Evolutionary conservation across 768 basidiomycete genomes (phyloP), one percentile per base, ranked within the genome.

Genomic region (Boletellus emodensis): DNA sequence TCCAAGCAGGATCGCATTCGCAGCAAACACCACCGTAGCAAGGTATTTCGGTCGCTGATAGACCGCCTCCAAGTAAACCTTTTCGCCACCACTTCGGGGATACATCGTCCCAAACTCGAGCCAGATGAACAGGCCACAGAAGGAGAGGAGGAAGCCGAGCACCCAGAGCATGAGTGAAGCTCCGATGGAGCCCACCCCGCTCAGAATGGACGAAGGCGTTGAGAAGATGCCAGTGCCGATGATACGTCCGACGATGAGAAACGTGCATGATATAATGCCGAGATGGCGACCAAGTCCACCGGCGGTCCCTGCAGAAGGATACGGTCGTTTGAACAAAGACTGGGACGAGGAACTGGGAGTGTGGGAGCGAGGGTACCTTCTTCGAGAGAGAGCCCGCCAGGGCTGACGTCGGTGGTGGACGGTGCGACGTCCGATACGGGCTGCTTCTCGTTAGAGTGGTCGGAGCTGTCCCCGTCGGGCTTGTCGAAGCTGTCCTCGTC

Each of bases 181-280:
- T n/a, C 81, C 82, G 14, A 83, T 67, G 7, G 80, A 81, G 11
- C 76, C 77, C 0, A 82, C 82, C 0, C 79, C 77, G 0, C 63
- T 71, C 30, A 84, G 72, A 57, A 84, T 83, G 1, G 77, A 78
- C 0, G 80, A 81, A 0, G 82, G 82, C 0, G 81, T 82, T 1
- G 80, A 80, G 65, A 83, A 83, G 52, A 84, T 83, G n/a, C 81
- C 82, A 0, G 81, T 83, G 0, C 82, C 81, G 54, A 83, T 82
- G 51, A 83, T 80, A 24, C 74, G 72, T 0, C 81, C 81, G 26
- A 81, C 74, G 35, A 81, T 81, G 18, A 81, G 68, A 56, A 82
- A 72, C 0, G 80, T 82, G 52, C 80, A 82, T 39, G 75, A 78
- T 51, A 77, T 76, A 2, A 82, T 72, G 12, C 80, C 80, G 0